Evolutionary conservation across 2,329 filamentous ascomycete species (phyloP), one percentile per base, ranked within the genome.

Genomic region (Phoma sp.): DNA sequence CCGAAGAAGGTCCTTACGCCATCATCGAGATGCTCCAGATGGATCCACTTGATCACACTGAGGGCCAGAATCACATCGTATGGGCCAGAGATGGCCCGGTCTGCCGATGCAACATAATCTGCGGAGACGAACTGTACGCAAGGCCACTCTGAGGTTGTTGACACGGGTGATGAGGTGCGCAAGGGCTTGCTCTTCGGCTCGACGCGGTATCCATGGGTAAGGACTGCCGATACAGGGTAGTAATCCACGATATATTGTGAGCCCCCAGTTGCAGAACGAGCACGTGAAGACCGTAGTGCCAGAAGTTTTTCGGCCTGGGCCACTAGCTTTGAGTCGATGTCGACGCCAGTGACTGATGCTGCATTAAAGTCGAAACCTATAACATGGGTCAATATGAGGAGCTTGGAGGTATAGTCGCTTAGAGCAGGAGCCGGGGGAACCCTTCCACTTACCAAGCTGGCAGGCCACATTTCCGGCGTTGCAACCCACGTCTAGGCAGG

Each of bases 1-100:
- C 42, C 57, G 48, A 75, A 74, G 55, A 75, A 74, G 7, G 25
- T 47, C 26, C 59, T 32, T 54, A 75, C 52, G 29, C 72, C 72
- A 36, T 62, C 54, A 48, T 75, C 73, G n/a, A 65, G 57, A 51
- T 74, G 71, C 54, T 72, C 65, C 25, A 75, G 64, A 52, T 75
- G 74, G 39, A 76, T 72, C 73, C 73, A 76, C 59, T 75, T 75
- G 55, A 75, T 69, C 49, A 76, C 72, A 48, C 71, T 74, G 59
- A 76, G 63, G 18, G 71, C 73, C 58, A 75, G 67, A 64, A 76
- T 73, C 34, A 72, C 64, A 52, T 74, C 59, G 60, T 69, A 75
- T 53, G 66, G 61, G 26, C 63, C 68, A 32, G 60, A 48, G 33
- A 60, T 56, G 28, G 56, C 63, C 57, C 57, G 64, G 57, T 63